phyloP scores from a whole-genome alignment of 2,329 filamentous ascomycete genomes.

The Arthroderma sp. region DNA sequence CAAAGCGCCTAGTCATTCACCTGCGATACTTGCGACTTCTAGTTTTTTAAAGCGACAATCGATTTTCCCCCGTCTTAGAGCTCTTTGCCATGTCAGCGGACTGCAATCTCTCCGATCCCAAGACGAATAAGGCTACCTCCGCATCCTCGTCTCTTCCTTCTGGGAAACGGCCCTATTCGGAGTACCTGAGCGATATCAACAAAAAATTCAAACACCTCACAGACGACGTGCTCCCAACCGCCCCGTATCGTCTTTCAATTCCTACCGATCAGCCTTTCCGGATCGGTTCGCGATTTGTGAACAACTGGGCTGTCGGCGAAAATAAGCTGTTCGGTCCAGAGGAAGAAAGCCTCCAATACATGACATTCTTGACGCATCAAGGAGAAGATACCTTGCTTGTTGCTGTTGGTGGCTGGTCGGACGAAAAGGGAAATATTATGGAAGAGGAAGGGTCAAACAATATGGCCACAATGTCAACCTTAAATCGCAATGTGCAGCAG shows the following conservation, averaged over 20 bases:
- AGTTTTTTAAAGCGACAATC: no score
- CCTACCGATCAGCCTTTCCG: constrained; percentile 35
- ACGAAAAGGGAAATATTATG: constrained; percentile 34
- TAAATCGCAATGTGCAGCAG: constrained; percentile 25
- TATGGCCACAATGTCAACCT: constrained; percentile 27
- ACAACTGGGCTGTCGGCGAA: constrained; percentile 35
- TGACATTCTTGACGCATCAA: constrained; percentile 48
- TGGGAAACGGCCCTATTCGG: constrained; percentile 10
- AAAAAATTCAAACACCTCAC: constrained; percentile 27
- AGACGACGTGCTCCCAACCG: constrained; percentile 29
- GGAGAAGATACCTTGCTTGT: constrained; percentile 39
- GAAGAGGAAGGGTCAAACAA: constrained; percentile 26
- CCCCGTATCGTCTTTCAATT: constrained; percentile 34
- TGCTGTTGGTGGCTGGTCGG: constrained; percentile 42
- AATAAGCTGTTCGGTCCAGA: constrained; percentile 40
- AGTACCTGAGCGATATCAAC: constrained; percentile 16
- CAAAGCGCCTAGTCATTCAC: neutral
- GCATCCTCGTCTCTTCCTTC: constrained; percentile 3
- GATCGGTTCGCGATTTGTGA: constrained; percentile 28
- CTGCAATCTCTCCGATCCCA: constrained; percentile 4
- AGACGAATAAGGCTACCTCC: constrained; percentile 5
- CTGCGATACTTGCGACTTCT: no score
- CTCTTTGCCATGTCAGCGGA: constrained; percentile 11
- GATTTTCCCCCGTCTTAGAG: neutral
- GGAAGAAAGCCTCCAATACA: constrained; percentile 49